Conservation (phyloP, 2,329 filamentous ascomycete species). For the Colletotrichum karsti region DNA sequence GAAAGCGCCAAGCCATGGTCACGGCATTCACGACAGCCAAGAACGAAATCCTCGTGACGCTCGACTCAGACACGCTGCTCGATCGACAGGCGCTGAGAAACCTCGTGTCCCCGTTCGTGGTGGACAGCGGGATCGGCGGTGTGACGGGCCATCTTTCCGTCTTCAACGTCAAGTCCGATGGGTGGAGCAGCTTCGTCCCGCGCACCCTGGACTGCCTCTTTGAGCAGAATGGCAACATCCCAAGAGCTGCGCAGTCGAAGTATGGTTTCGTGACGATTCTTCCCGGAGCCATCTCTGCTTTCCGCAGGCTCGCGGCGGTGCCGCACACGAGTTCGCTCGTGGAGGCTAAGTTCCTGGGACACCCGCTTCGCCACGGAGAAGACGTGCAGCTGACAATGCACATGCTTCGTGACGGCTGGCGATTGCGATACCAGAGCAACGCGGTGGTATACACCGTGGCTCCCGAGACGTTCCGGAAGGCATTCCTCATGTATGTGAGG, state of each 20-base stretch:
- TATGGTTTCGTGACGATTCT: slow-evolving; percentile 2
- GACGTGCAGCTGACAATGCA: slow-evolving; percentile 10
- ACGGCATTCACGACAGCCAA: not conserved
- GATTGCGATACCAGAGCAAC: slow-evolving; percentile 3
- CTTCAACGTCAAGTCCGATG: slow-evolving; percentile 1
- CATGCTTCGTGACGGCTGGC: not conserved
- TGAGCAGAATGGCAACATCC: slow-evolving; percentile 13
- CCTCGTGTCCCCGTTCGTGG: not conserved
- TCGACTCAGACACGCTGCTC: slow-evolving; percentile 4
- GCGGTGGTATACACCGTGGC: slow-evolving; percentile 11
- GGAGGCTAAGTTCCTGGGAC: not conserved
- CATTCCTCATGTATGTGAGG: slow-evolving; percentile 9
- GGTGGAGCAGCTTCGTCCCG: not conserved
- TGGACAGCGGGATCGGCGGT: slow-evolving; percentile 6
- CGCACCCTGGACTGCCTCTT: slow-evolving; percentile 1
- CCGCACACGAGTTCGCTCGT: not conserved
- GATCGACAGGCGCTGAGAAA: slow-evolving; percentile 1
- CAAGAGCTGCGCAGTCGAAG: not conserved
- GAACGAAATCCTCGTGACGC: not conserved
- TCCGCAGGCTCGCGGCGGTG: not conserved
- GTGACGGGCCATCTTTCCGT: slow-evolving; percentile 1
- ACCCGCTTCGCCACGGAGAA: not conserved
- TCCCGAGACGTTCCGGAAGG: not conserved
- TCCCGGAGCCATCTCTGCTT: slow-evolving; percentile 4
- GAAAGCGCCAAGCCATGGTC: not conserved